These are phyloP conservation scores for Phytophthora pisi DNA, from an alignment of 352 stramenopile genomes.

Conservation along the genomic window DNA sequence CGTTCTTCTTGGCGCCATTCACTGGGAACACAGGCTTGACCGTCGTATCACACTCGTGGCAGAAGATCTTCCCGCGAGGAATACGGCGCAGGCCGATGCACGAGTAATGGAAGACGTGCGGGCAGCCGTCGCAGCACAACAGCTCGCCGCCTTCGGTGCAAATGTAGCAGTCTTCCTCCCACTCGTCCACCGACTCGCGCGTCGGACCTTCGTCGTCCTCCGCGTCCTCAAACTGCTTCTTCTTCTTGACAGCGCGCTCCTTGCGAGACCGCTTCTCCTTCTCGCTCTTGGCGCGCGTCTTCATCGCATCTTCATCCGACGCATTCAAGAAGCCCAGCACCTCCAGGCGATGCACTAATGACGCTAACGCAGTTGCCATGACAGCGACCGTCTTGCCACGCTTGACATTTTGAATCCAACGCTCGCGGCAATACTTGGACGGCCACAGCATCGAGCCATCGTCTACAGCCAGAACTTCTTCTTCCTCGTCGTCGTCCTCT, in stretches of 20 bases:
- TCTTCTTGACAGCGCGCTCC: constrained; percentile 71
- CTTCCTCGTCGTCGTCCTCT: constrained; percentile 81
- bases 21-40: constrained; percentile 70
- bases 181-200: constrained; percentile 75
- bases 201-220: constrained; percentile 51
- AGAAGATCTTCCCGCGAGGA: constrained; percentile 87
- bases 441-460: constrained; percentile 75
- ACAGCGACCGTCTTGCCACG: constrained; percentile 56
- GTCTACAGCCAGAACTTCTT: constrained; percentile 64
- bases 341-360: constrained; percentile 75
- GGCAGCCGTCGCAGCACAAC: constrained; percentile 92
- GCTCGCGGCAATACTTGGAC: constrained; percentile 66
- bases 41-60: constrained; percentile 72
- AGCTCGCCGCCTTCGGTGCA: constrained; percentile 88
- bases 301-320: constrained; percentile 51
- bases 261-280: constrained; percentile 77
- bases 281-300: constrained; percentile 65
- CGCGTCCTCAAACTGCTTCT: constrained; percentile 61
- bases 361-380: constrained; percentile 60
- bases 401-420: constrained; percentile 74
- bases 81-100: constrained; percentile 84
- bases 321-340: constrained; percentile 65
- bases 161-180: constrained; percentile 91
- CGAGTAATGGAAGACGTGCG: constrained; percentile 90
- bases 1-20: constrained; percentile 27